Percentiles rank a stretch among this genome's conserved stretches.
Conservation (phyloP, 2,329 filamentous ascomycete genomes). For the Xylariales sp. region DNA sequence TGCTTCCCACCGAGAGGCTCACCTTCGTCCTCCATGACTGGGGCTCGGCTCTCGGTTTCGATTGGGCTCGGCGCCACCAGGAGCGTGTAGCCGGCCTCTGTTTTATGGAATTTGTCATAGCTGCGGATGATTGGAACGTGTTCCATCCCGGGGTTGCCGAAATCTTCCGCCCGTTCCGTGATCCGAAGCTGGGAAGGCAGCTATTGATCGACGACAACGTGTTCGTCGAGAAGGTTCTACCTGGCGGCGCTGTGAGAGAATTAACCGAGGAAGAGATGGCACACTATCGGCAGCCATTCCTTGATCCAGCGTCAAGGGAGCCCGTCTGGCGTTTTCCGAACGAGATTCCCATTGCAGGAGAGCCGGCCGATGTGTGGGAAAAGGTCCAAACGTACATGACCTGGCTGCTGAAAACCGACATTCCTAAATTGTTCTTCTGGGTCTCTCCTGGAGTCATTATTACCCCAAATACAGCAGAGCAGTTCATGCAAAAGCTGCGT, state of each 20-base stretch:
- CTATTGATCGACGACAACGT: background rate
- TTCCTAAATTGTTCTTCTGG: slow-evolving; percentile 1
- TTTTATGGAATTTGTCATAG: background rate
- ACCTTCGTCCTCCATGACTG: background rate
- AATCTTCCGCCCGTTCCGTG: background rate
- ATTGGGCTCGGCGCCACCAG: background rate
- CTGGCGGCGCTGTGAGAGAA: background rate
- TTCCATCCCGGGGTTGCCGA: background rate
- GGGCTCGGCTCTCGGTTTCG: background rate
- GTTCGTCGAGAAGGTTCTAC: background rate
- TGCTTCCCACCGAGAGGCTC: background rate
- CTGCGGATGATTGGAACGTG: background rate
- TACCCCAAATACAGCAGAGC: background rate
- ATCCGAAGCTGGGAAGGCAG: background rate
- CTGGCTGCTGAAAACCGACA: background rate
- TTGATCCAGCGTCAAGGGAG: background rate
- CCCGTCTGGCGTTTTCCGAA: background rate
- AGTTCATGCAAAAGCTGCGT: background rate
- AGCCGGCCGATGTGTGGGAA: background rate
- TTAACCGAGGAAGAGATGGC: background rate
- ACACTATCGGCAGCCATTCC: background rate
- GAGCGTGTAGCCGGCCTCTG: background rate
- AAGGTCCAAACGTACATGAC: background rate
- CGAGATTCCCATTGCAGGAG: background rate
- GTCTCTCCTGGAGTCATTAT: background rate